Evolutionary conservation across 495 filamentous ascomycete species (phyloP).

Genomic region (Margaritispora aquatica): DNA sequence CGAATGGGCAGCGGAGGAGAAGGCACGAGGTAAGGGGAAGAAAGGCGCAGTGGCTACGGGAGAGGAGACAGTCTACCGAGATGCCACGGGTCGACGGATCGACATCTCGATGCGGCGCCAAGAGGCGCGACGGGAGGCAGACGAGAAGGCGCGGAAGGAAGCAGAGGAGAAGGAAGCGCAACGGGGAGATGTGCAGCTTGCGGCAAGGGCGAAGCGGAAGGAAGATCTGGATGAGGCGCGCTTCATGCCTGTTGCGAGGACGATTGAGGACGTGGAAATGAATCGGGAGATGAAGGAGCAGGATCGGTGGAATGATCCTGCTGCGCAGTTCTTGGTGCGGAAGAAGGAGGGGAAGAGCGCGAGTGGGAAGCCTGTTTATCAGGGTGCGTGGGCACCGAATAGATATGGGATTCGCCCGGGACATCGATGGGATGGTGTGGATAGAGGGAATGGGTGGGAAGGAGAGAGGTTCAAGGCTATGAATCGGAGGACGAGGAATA

Average conservation of each 20-base stretch:
- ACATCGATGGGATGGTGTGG: slow-evolving; percentile 95
- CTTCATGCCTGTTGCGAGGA: slow-evolving; percentile 71
- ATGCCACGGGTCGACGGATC: slow-evolving; percentile 86
- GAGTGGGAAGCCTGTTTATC: slow-evolving; percentile 69
- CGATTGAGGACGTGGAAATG: slow-evolving; percentile 72
- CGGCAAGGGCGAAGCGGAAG: slow-evolving; percentile 38
- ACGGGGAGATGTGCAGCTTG: slow-evolving; percentile 80
- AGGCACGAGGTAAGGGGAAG: slow-evolving; percentile 37
- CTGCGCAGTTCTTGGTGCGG: slow-evolving; percentile 66
- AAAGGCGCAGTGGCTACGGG: slow-evolving; percentile 33
- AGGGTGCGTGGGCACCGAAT: slow-evolving; percentile 78
- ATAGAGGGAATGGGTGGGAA: slow-evolving; percentile 91
- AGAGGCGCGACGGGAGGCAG: slow-evolving; percentile 67
- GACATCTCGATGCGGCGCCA: slow-evolving; percentile 87
- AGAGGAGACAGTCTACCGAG: slow-evolving; percentile 82
- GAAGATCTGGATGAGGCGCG: slow-evolving; percentile 69
- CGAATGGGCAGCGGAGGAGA: slow-evolving; percentile 35
- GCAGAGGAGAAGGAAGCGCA: slow-evolving; percentile 54
- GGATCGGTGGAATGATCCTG: slow-evolving; percentile 90
- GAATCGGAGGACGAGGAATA: slow-evolving; percentile 65
- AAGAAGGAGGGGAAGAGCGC: slow-evolving; percentile 36
- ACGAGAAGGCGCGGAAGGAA: slow-evolving; percentile 63
- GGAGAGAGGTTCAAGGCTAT: slow-evolving; percentile 85
- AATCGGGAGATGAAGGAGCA: slow-evolving; percentile 73
- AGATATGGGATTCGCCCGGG: slow-evolving; percentile 90